Percentiles rank a stretch among this genome's conserved stretches.
These are phyloP conservation scores for Aeschynomene evenia DNA, from an alignment of 306 rosid genomes.

Conservation along the genomic window DNA sequence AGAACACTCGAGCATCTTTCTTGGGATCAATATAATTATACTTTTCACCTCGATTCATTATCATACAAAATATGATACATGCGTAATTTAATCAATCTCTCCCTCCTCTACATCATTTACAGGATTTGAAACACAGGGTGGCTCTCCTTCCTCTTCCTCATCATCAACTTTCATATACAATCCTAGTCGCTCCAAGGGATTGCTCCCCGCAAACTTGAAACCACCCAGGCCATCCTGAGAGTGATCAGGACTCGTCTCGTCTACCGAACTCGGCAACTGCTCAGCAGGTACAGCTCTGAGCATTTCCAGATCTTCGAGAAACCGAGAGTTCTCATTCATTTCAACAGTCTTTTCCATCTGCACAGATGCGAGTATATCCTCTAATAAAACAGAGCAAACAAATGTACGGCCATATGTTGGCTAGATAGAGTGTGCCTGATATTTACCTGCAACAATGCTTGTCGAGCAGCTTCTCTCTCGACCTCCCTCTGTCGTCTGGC, in stretches of 20 bases:
- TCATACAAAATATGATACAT: slow-evolving; percentile 23
- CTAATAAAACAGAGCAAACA: slow-evolving; percentile 29
- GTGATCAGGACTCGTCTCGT: slow-evolving; percentile 71
- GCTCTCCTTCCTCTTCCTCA: slow-evolving; percentile 76
- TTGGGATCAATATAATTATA: slow-evolving; percentile 26
- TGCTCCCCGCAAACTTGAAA: slow-evolving; percentile 66
- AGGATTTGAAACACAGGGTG: slow-evolving; percentile 39
- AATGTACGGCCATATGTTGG: neutral
- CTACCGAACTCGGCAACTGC: slow-evolving; percentile 60
- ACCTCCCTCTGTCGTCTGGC: slow-evolving; percentile 77
- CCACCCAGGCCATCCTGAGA: slow-evolving; percentile 67
- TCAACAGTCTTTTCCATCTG: slow-evolving; percentile 90
- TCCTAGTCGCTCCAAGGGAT: slow-evolving; percentile 78
- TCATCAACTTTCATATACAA: slow-evolving; percentile 75
- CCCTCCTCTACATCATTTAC: slow-evolving; percentile 80
- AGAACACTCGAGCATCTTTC: slow-evolving; percentile 13
- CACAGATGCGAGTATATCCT: slow-evolving; percentile 29
- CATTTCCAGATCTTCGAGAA: slow-evolving; percentile 79
- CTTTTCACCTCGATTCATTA: slow-evolving; percentile 16
- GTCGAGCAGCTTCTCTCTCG: slow-evolving; percentile 88
- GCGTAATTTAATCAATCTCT: slow-evolving; percentile 58
- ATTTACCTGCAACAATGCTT: slow-evolving; percentile 76
- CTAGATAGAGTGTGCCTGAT: neutral
- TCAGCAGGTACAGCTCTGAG: slow-evolving; percentile 63
- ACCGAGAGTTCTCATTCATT: slow-evolving; percentile 73